Evolutionary conservation across 2,329 filamentous ascomycete species (phyloP).

Genomic region (Pseudogymnoascus sp.): DNA sequence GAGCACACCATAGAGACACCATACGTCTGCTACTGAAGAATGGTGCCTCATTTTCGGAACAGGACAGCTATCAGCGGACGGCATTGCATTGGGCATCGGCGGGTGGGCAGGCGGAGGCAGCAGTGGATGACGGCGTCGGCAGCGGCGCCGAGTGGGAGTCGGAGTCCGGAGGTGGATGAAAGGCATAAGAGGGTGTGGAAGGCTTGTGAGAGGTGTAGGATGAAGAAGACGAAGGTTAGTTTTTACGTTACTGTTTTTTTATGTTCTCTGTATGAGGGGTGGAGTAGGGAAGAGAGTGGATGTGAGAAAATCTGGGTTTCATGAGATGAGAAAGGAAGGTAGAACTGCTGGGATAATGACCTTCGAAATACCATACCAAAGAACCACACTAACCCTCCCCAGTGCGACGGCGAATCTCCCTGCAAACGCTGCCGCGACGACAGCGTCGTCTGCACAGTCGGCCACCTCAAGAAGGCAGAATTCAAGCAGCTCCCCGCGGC

Average conservation of each 20-base stretch:
- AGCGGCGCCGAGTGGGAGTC: background rate
- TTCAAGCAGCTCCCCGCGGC: constrained; percentile 57
- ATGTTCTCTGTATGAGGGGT: background rate
- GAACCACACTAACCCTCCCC: too few relatives aligned
- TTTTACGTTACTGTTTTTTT: constrained; percentile 14
- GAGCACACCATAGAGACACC: constrained; percentile 14
- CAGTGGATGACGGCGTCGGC: background rate
- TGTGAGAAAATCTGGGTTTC: too few relatives aligned
- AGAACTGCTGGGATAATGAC: too few relatives aligned
- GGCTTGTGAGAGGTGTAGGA: too few relatives aligned
- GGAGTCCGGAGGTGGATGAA: constrained; percentile 33
- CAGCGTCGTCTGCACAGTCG: constrained; percentile 53
- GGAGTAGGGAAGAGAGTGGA: too few relatives aligned
- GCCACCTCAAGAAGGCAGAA: constrained; percentile 57
- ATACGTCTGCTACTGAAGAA: constrained; percentile 14
- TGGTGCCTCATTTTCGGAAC: constrained; percentile 9
- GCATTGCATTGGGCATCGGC: constrained; percentile 12
- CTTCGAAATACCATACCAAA: too few relatives aligned
- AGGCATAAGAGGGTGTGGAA: constrained; percentile 59
- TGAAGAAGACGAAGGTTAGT: constrained; percentile 59
- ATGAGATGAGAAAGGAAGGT: too few relatives aligned
- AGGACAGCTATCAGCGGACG: constrained; percentile 23
- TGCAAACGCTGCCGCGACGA: constrained; percentile 61
- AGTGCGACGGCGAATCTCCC: constrained; percentile 58
- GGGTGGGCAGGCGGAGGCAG: background rate